Percentiles rank a stretch among this genome's conserved stretches.
Evolutionary conservation across 208 protist species (phyloP).

Genomic region (Strigomonas galati): DNA sequence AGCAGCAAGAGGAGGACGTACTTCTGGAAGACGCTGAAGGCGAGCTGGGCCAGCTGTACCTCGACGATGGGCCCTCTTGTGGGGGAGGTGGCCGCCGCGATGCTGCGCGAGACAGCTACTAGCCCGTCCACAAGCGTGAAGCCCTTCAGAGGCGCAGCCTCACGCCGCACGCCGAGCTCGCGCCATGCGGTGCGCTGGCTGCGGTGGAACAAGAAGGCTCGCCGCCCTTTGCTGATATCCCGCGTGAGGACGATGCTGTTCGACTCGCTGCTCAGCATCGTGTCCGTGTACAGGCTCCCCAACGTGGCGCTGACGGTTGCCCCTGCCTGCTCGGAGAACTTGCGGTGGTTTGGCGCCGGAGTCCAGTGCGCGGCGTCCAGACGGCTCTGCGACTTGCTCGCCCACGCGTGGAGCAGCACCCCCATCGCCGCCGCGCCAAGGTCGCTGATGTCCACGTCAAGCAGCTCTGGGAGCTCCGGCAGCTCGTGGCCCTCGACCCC

Average conservation of each 20-base stretch:
- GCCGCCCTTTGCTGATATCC: neutral
- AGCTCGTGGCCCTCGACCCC: neutral
- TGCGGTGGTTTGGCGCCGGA: neutral
- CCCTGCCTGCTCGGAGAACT: neutral
- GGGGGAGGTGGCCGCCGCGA: neutral
- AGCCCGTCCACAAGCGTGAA: neutral
- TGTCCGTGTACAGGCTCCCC: no score
- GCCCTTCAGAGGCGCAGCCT: neutral
- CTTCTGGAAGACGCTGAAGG: conserved; percentile 27
- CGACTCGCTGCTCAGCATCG: neutral
- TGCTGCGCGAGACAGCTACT: neutral
- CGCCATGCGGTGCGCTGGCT: conserved; percentile 20
- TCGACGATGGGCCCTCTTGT: neutral
- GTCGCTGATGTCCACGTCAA: neutral
- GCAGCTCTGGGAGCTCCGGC: conserved; percentile 3
- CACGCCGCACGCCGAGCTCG: neutral
- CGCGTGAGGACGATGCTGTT: neutral
- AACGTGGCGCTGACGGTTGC: neutral
- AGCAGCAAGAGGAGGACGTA: conserved; percentile 17
- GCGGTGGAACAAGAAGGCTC: conserved; percentile 20
- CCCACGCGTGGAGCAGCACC: neutral
- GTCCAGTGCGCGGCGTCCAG: neutral
- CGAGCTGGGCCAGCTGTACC: conserved; percentile 9
- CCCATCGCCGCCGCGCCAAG: neutral
- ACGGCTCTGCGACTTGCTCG: neutral